A percentile compares a stretch with the other conserved stretches of the same genome.
Evolutionary conservation across 2,329 filamentous ascomycete species (phyloP).

Genomic region (Monosporascus sp.): DNA sequence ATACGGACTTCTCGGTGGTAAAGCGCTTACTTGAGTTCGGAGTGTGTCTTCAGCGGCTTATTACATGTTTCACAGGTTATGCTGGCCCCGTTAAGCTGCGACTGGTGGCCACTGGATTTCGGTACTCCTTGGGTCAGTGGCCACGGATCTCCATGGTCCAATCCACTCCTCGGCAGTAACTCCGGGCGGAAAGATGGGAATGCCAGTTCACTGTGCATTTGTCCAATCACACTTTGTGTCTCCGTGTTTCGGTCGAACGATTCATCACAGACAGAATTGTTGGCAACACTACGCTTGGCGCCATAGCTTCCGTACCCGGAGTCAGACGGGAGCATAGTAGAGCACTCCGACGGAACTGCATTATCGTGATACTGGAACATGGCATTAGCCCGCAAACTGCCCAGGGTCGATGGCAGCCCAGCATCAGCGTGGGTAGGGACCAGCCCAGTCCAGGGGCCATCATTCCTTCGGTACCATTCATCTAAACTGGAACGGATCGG

Average conservation of each 20-base stretch:
- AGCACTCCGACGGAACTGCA: slow-evolving; percentile 34
- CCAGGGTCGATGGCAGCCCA: slow-evolving; percentile 21
- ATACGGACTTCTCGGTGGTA: background rate
- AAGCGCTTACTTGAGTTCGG: slow-evolving; percentile 48
- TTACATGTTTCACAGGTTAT: slow-evolving; percentile 37
- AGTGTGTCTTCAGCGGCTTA: slow-evolving; percentile 42
- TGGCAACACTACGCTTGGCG: slow-evolving; percentile 37
- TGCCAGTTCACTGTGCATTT: slow-evolving; percentile 23
- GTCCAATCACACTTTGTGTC: slow-evolving; percentile 32
- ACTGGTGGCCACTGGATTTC: slow-evolving; percentile 2
- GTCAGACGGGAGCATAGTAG: slow-evolving; percentile 35
- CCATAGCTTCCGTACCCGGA: slow-evolving; percentile 43
- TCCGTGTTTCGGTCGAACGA: slow-evolving; percentile 33
- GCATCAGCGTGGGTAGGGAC: slow-evolving; percentile 27
- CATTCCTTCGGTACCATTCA: slow-evolving; percentile 33
- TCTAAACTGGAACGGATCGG: slow-evolving; percentile 16
- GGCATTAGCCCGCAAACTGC: slow-evolving; percentile 17
- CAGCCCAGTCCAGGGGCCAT: slow-evolving; percentile 38
- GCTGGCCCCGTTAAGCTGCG: slow-evolving; percentile 9
- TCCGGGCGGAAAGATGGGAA: slow-evolving; percentile 15
- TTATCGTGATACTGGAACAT: slow-evolving; percentile 27
- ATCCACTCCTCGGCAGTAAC: slow-evolving; percentile 6
- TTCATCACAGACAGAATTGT: slow-evolving; percentile 40
- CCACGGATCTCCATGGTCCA: slow-evolving; percentile 9
- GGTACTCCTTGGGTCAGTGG: slow-evolving; percentile 7